phyloP scores from a whole-genome alignment of 1,284 basidiomycete species.

The Phylloporus sp. region DNA sequence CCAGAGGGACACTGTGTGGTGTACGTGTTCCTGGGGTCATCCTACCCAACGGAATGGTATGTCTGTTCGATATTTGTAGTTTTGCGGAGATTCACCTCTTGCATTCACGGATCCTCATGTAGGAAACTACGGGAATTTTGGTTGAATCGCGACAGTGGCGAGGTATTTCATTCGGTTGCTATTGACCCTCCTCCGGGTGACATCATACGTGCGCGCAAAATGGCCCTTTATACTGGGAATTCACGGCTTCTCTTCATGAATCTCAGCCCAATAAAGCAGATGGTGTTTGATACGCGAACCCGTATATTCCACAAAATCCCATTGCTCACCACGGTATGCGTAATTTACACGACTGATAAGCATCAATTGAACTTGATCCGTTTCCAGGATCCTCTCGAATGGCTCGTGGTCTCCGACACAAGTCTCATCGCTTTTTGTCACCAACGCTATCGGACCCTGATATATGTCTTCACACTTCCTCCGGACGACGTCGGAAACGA shows the following conservation, averaged over 20 bases:
- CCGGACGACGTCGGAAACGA: background rate
- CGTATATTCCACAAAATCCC: background rate
- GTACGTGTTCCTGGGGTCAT: background rate
- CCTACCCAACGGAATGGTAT: background rate
- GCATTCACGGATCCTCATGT: background rate
- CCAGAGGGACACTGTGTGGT: background rate
- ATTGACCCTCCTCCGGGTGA: background rate
- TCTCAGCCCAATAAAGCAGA: too few relatives aligned
- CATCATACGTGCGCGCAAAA: too few relatives aligned
- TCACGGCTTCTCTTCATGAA: background rate
- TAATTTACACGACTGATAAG: background rate
- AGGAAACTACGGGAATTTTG: background rate
- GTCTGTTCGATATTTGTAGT: background rate
- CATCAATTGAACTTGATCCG: background rate
- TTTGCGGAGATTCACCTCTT: too few relatives aligned
- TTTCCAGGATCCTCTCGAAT: background rate
- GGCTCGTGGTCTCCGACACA: background rate
- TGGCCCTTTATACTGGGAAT: background rate
- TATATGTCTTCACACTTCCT: background rate
- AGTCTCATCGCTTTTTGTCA: background rate
- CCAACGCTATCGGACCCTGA: background rate
- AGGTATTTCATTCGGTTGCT: background rate
- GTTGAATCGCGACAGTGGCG: background rate
- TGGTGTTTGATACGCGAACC: background rate
- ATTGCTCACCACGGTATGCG: background rate